These are phyloP conservation scores for Malassezia sympodialis DNA, from an alignment of 1,284 basidiomycete species.

Conservation along the genomic window DNA sequence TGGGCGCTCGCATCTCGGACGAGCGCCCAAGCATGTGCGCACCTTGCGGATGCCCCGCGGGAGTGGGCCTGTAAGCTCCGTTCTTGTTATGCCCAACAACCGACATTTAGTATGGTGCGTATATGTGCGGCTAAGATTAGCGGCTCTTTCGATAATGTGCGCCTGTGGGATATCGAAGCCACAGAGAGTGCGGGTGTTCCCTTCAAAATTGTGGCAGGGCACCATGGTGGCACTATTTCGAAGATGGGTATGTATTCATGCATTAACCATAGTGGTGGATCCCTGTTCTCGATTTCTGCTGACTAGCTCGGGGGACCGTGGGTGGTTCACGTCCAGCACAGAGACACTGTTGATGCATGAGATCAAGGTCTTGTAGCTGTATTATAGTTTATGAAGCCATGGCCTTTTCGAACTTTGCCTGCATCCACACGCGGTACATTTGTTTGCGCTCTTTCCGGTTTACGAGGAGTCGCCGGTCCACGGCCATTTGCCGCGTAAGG, in stretches of 20 bases:
- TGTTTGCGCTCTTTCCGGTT: constrained; percentile 43
- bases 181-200: constrained; percentile 53
- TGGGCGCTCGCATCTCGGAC: background rate
- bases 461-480: constrained; percentile 41
- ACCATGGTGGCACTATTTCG: constrained; percentile 85
- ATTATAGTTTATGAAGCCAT: background rate
- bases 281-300: constrained; percentile 72
- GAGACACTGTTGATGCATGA: constrained; percentile 43
- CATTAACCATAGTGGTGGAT: constrained; percentile 62
- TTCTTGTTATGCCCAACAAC: constrained; percentile 79
- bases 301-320: constrained; percentile 83
- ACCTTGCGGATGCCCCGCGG: constrained; percentile 74
- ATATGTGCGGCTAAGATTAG: constrained; percentile 50
- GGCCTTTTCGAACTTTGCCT: constrained; percentile 32
- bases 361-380: constrained; percentile 16
- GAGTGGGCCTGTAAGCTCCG: constrained; percentile 81
- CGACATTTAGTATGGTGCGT: constrained; percentile 75
- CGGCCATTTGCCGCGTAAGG: constrained; percentile 37
- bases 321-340: constrained; percentile 57
- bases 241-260: constrained; percentile 62
- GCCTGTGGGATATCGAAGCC: constrained; percentile 75
- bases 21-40: constrained; percentile 52
- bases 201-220: constrained; percentile 92
- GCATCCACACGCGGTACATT: constrained; percentile 45
- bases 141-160: constrained; percentile 82